These are phyloP conservation scores for Typha latifolia DNA, from an alignment of 176 grass and related monocot species.

Conservation along the genomic window DNA sequence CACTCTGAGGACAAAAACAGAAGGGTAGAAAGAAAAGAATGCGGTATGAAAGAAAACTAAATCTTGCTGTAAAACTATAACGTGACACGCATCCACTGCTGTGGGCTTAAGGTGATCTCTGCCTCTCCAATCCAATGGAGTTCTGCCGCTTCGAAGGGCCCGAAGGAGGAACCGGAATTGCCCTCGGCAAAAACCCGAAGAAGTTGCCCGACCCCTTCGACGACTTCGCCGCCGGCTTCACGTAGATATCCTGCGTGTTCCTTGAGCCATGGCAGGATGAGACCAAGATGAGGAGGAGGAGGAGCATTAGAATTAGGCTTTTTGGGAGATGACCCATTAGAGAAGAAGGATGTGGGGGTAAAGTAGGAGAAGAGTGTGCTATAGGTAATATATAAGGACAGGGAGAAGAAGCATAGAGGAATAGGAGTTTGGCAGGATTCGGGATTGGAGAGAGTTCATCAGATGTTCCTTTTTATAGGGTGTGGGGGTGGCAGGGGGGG, in stretches of 20 bases:
- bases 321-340: conserved; percentile 3
- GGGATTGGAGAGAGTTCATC: no score
- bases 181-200: conserved; percentile 56
- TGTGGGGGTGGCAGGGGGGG: no score
- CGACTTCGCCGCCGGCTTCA: conserved; percentile 25
- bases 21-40: no score
- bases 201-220: conserved; percentile 32
- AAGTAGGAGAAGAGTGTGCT: background rate
- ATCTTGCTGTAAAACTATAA: no score
- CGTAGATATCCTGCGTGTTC: conserved; percentile 41
- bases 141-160: conserved; percentile 73
- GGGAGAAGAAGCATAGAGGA: no score
- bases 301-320: background rate
- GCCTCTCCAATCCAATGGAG: conserved; percentile 55
- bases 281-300: conserved; percentile 18
- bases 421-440: no score
- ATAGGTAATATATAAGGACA: no score
- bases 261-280: conserved; percentile 47
- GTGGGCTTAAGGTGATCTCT: background rate
- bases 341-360: background rate
- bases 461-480: no score
- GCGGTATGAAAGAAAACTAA: no score
- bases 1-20: no score
- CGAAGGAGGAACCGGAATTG: conserved; percentile 38
- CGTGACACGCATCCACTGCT: no score